Base-by-base conservation (phyloP, 345 rosid genomes). In the Noccaea caerulescens region DNA sequence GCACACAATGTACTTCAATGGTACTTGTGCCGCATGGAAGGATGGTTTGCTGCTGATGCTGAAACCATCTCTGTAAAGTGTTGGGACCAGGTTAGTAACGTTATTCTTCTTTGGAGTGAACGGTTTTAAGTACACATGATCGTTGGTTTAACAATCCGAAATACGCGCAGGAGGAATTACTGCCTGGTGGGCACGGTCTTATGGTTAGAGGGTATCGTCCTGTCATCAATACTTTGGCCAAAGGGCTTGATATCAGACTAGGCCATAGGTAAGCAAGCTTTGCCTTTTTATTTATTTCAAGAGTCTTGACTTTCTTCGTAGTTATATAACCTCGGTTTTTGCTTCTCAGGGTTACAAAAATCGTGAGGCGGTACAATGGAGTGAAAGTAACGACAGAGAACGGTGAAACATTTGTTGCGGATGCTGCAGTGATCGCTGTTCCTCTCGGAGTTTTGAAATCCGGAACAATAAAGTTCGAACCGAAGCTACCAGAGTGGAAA, bases 1-100 rank as follows among this genome's bases (percentile, higher is more conserved):
- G 79, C 85, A 18, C 79, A 85, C 54, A 87, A 87, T 78, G 98
- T 92, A 46, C 95, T 94, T 36, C 99, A 94, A 30, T 94, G 99
- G 99, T 94, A 94, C 64, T 60, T 91, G 27, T 91, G 99, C 82
- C 88, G 98, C 78, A 94, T 94, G 98, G 98, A 94, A 81, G 99
- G 99, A n/a, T 91, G 99, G 98, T 94, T 94, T 81, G 98, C 98
- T 41, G 91, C 99, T 6, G 98, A 94, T 87, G 89, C 99, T 18
- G 98, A 94, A 39, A 89, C 92, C 49, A 94, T 94, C 62, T 91
- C 99, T 6, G 81, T 86, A 33, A 87, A 82, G 76, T 72, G 87
- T 78, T 94, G 99, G 99, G 99, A 94, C 72, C 83, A 90, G 87
- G 98, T 80, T 52, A 0, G 52, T 70, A 57, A 16, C 64, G 12